Evolutionary conservation across 176 grass and related monocot genomes (phyloP).

Genomic region (Olyra latifolia): DNA sequence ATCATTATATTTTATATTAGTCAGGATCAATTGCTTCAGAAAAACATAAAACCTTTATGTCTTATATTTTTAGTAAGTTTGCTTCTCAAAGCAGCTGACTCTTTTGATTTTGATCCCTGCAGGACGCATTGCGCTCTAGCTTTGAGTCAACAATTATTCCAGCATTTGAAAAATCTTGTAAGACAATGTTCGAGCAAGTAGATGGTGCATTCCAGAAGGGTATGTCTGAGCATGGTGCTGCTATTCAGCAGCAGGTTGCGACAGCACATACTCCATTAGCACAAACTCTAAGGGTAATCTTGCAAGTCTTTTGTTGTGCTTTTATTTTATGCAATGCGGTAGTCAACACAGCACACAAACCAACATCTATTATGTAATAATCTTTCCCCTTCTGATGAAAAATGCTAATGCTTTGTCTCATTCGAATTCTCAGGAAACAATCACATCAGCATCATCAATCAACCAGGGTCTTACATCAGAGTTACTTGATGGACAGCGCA

Average conservation of each 20-base stretch:
- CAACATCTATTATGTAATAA: background rate
- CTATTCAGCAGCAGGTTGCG: constrained; percentile 70
- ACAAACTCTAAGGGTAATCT: constrained; percentile 70
- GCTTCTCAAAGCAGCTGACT: constrained; percentile 6
- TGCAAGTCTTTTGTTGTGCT: constrained; percentile 13
- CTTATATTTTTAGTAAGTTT: constrained; percentile 21
- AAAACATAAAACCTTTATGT: background rate
- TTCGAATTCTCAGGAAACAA: constrained; percentile 69
- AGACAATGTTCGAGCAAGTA: constrained; percentile 83
- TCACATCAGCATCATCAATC: constrained; percentile 74
- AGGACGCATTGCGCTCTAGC: constrained; percentile 76
- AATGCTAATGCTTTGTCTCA: constrained; percentile 10
- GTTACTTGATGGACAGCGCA: constrained; percentile 81
- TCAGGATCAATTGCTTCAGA: background rate
- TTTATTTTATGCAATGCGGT: background rate
- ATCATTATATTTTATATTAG: background rate
- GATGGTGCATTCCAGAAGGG: constrained; percentile 88
- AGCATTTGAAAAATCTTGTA: constrained; percentile 90
- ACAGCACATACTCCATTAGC: constrained; percentile 75
- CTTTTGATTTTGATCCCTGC: constrained; percentile 30
- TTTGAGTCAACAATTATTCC: constrained; percentile 83
- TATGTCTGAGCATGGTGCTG: constrained; percentile 72
- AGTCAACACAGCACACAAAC: background rate
- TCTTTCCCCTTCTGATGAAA: background rate
- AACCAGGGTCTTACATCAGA: constrained; percentile 69